Base-by-base conservation (phyloP, 2,329 filamentous ascomycete genomes). In the Diaporthe sp. region DNA sequence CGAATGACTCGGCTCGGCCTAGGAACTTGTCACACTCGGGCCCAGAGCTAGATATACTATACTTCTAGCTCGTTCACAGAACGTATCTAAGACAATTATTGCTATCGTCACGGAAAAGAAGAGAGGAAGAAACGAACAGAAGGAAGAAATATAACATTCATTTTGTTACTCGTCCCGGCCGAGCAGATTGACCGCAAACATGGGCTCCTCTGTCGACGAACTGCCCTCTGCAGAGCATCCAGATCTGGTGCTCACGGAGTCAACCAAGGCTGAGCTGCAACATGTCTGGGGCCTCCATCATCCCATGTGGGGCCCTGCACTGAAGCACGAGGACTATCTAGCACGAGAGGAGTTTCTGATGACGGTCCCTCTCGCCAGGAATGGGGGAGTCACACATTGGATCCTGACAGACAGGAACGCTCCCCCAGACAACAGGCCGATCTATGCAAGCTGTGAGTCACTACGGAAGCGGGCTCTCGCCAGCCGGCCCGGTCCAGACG, bases 391-490 rank as follows among this genome's bases (percentile, higher is more conserved):
- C 76, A 87, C 87, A 17, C 86, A 89, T 77, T 94, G 92, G 92
- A 88, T 94, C 72, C 86, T 94, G 40, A 92, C 91, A 5, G 85
- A 89, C 73, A 77, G 78, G 68, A 72, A 79, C 52, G 75, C 82
- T 64, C 76, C 82, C 2, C 83, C 85, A 0, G 81, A 85, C 35
- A 77, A 83, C 25, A 87, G 90, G 35, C 89, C 87, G 6, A 84
- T 94, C 38, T 86, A 93, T 30, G 90, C 91, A 4, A 90, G 89
- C 38, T 93, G 91, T 81, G 92, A 94, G 82, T 89, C 89, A 13
- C 85, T 92, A 70, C 87, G 87, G 75, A 93, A 93, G 82, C 86
- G 85, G 40, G 89, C 89, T 7, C 79, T 92, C 4, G 83, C 89
- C 47, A 83, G 85, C 42, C 77, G 77, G 25, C 79, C 80, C 0